Conservation (phyloP, 306 rosid species). For the Quercus gilva region DNA sequence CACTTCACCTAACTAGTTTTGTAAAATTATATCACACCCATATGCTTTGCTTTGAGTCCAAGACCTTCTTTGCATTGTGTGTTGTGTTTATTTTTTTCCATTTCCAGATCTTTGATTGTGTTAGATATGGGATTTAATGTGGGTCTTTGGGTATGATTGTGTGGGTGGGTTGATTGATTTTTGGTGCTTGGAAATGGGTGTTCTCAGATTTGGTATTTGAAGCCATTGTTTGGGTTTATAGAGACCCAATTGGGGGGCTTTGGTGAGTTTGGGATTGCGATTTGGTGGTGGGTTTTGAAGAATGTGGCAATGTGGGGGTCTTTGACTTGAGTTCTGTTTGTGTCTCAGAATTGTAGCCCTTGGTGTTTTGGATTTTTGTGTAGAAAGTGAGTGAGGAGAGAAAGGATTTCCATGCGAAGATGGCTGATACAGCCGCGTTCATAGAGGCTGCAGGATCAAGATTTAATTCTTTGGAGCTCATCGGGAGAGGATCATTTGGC, state of each 20-base stretch:
- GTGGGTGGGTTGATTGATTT: conserved; percentile 15
- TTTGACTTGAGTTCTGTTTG: conserved; percentile 19
- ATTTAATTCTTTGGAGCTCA: conserved; percentile 79
- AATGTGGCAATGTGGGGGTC: conserved; percentile 31
- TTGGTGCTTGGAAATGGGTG: conserved; percentile 22
- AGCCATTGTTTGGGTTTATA: conserved; percentile 19
- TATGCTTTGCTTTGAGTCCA: conserved; percentile 64
- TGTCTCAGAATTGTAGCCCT: conserved; percentile 19
- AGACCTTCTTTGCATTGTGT: conserved; percentile 52
- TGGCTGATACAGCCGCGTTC: conserved; percentile 79
- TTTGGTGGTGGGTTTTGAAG: conserved; percentile 24
- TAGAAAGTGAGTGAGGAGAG: conserved; percentile 28
- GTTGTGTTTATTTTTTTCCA: not conserved
- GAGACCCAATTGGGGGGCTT: conserved; percentile 10
- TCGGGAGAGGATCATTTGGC: conserved; percentile 96
- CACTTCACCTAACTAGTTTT: conserved; percentile 46
- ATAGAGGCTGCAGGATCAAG: conserved; percentile 84
- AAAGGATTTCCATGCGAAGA: conserved; percentile 36
- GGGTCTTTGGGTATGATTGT: conserved; percentile 6
- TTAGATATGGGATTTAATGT: conserved; percentile 24
- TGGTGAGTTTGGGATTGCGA: conserved; percentile 27
- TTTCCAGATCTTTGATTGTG: conserved; percentile 1
- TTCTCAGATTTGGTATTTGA: conserved; percentile 37
- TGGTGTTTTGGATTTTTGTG: conserved; percentile 31
- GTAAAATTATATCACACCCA: conserved; percentile 13